These are phyloP conservation scores for Vaccinium myrtillus DNA, from an alignment of 148 eudicot genomes.

Conservation along the genomic window DNA sequence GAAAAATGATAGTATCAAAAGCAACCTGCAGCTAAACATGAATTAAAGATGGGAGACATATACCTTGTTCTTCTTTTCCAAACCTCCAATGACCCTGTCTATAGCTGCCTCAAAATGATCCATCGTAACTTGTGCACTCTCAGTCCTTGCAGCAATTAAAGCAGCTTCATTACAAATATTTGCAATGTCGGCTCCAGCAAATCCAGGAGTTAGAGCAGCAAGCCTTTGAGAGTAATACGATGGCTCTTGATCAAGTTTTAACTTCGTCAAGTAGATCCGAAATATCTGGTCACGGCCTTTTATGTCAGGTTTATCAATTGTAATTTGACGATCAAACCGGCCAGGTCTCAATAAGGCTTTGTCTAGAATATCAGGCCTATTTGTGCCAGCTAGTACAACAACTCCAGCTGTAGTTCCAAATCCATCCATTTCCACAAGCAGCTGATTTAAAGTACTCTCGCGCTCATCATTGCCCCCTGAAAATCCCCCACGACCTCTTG, in stretches of 20 bases:
- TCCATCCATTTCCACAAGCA: conserved; percentile 81
- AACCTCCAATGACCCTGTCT: conserved; percentile 63
- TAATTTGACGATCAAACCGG: conserved; percentile 67
- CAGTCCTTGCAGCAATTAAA: conserved; percentile 59
- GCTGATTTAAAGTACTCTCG: conserved; percentile 64
- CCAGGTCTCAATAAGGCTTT: conserved; percentile 73
- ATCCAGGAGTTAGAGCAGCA: conserved; percentile 71
- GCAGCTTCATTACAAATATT: conserved; percentile 80
- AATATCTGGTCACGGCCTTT: conserved; percentile 68
- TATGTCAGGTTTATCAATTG: conserved; percentile 65
- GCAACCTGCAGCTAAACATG: background rate
- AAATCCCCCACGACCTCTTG: conserved; percentile 62
- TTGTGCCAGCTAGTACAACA: conserved; percentile 66
- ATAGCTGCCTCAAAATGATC: conserved; percentile 66
- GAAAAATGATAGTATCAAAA: background rate
- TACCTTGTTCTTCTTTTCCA: conserved; percentile 69
- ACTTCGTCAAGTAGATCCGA: conserved; percentile 44
- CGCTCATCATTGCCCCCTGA: conserved; percentile 58
- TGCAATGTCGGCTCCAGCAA: conserved; percentile 73
- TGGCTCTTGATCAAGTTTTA: conserved; percentile 60
- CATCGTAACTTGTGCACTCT: conserved; percentile 38
- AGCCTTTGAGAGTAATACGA: conserved; percentile 61
- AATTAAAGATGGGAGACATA: background rate
- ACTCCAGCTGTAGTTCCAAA: conserved; percentile 68
- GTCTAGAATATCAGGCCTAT: conserved; percentile 65